Base-by-base conservation (phyloP, 768 basidiomycete genomes). In the Tulasnella sp. region DNA sequence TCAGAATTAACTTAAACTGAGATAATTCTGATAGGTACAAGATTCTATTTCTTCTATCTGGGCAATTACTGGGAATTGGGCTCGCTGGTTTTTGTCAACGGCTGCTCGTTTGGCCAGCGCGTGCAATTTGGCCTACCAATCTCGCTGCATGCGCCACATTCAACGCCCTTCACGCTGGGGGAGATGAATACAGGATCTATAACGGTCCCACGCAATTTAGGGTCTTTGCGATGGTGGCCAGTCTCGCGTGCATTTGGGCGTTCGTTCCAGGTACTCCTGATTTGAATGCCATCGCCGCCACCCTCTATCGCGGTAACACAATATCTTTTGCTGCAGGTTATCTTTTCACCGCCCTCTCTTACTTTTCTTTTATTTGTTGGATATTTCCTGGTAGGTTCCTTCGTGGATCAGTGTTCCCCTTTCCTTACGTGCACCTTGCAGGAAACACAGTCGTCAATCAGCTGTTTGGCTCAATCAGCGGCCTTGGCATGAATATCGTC, bases 111-210 rank as follows among this genome's bases (percentile, higher is more conserved):
- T 97, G 93, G 94, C 98, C 98, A 0, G 97, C 97, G 6, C 93
- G 93, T 82, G 95, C 99, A 94, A 93, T 99, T 62, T 99, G 98
- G 98, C 98, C 98, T 8, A 92, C 94, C 85, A 97, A 98, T 84
- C 88, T 99, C 56, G 93, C 98, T 77, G 91, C 92, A 10, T 96
- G 96, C 82, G 97, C 98, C 27, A 86, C 97, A 62, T 88, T 99
- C 83, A 99, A 99, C 84, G 97, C 97, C 9, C 87, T 99, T 5
- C 98, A 99, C 83, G 98, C 98, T 8, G 97, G 98, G 83, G 31
- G 34, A 5, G 95, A 98, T 79, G 95, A 93, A 78, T 90, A 80
- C 21, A 75, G 74, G 10, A 81, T 80, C 16, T 74, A 80, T 38
- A 81, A 83, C 2, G 89, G 89, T 5, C 91, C 95, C 84, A 89